Conservation (phyloP, 495 filamentous ascomycete genomes). For the Aspergillus affinis region DNA sequence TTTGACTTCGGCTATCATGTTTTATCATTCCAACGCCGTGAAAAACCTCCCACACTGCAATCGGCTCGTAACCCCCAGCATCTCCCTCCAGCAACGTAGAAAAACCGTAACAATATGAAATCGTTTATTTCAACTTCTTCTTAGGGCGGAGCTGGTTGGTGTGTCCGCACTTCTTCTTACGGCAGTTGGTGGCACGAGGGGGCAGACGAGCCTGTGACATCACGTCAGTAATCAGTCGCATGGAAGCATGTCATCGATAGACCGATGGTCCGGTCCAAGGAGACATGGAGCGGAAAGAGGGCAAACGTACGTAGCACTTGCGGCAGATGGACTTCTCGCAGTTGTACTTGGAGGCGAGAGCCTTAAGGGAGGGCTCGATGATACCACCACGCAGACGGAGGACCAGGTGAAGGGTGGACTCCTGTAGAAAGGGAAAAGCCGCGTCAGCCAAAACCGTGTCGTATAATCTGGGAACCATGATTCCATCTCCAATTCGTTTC, state of each 20-base stretch:
- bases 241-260: not conserved
- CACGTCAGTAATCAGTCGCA: slow-evolving; percentile 19
- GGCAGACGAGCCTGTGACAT: slow-evolving; percentile 79
- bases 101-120: slow-evolving; percentile 45
- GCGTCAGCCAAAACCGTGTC: slow-evolving; percentile 26
- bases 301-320: slow-evolving; percentile 89
- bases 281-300: not conserved
- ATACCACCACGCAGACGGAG: slow-evolving; percentile 99
- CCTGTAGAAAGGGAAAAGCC: slow-evolving; percentile 50
- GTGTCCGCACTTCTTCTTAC: slow-evolving; percentile 99
- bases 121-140: slow-evolving; percentile 99
- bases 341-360: slow-evolving; percentile 97
- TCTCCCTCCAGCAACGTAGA: slow-evolving; percentile 40
- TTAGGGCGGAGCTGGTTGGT: slow-evolving; percentile 99
- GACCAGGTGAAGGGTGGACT: slow-evolving; percentile 98
- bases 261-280: not conserved
- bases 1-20: slow-evolving; percentile 45
- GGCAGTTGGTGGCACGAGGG: slow-evolving; percentile 98
- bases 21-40: slow-evolving; percentile 50
- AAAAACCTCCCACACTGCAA: slow-evolving; percentile 45
- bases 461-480: not conserved
- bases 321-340: slow-evolving; percentile 99
- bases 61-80: slow-evolving; percentile 35
- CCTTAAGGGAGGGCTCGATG: slow-evolving; percentile 99
- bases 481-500: not conserved